A percentile compares a stretch with the other conserved stretches of the same genome.
Evolutionary conservation across 1,284 basidiomycete species (phyloP).

Genomic region (Cutaneotrichosporon mucoides): DNA sequence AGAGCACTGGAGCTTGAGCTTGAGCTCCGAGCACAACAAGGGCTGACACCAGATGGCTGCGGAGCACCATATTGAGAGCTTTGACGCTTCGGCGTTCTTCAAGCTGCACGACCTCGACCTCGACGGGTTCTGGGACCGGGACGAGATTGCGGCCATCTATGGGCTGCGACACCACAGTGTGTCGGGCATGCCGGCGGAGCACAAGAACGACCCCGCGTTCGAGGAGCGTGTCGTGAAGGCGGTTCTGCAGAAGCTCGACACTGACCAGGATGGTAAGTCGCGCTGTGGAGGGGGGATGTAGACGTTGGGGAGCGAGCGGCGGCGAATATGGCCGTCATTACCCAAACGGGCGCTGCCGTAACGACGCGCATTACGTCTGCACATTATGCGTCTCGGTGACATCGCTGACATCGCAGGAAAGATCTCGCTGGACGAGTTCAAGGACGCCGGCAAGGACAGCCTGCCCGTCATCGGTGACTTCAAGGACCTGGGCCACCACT

Average conservation of each 20-base stretch:
- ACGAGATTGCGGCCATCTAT: slow-evolving; percentile 85
- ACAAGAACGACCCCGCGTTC: slow-evolving; percentile 45
- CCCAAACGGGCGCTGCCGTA: not conserved
- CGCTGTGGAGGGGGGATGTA: too few species aligned
- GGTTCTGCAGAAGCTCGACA: slow-evolving; percentile 72
- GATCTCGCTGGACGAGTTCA: slow-evolving; percentile 74
- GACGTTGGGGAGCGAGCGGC: too few species aligned
- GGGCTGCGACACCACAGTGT: slow-evolving; percentile 94
- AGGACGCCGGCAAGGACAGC: slow-evolving; percentile 64
- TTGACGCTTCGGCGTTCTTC: slow-evolving; percentile 49
- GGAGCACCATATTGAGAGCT: slow-evolving; percentile 49
- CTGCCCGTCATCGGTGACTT: slow-evolving; percentile 89
- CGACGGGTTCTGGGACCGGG: slow-evolving; percentile 67
- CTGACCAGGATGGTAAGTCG: slow-evolving; percentile 61
- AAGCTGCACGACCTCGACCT: slow-evolving; percentile 81
- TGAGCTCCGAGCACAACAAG: not conserved
- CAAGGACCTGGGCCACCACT: slow-evolving; percentile 69
- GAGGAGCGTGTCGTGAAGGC: slow-evolving; percentile 74
- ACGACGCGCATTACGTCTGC: not conserved
- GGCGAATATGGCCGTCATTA: too few species aligned
- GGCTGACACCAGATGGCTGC: slow-evolving; percentile 40
- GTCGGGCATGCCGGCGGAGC: slow-evolving; percentile 60
- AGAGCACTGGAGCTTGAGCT: not conserved
- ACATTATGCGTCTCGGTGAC: too few species aligned
- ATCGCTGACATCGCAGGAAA: slow-evolving; percentile 47